These are phyloP conservation scores for Starmera caribaea DNA, from an alignment of 805 yeast genomes.

Conservation along the genomic window DNA sequence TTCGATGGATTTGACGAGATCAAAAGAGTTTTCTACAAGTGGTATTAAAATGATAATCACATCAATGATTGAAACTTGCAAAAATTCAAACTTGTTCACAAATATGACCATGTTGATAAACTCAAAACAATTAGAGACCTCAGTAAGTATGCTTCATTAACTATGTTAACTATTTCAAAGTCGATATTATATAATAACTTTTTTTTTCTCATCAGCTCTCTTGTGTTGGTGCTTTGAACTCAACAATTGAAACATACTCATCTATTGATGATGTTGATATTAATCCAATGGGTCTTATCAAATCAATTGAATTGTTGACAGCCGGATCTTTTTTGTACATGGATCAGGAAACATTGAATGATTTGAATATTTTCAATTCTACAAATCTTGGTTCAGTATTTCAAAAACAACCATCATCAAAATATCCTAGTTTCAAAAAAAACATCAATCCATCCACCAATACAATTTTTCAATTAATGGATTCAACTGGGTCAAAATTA, in stretches of 20 bases:
- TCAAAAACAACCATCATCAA: no score
- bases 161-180: not conserved
- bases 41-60: no score
- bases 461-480: conserved; percentile 12
- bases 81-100: no score
- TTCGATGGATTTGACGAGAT: not conserved
- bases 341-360: not conserved
- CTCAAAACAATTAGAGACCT: not conserved
- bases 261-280: not conserved
- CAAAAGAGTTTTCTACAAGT: not conserved
- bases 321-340: not conserved
- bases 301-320: not conserved
- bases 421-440: no score
- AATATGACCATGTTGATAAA: not conserved
- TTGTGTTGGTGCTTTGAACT: not conserved
- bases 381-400: not conserved
- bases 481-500: conserved; percentile 18
- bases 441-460: no score
- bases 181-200: not conserved
- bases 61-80: no score
- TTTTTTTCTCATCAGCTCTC: no score
- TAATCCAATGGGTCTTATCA: not conserved
- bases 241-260: not conserved
- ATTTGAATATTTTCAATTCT: not conserved
- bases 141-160: not conserved